Evolutionary conservation across 192 early-diverging fungal genomes (phyloP).

Genomic region (Geranomyces variabilis): DNA sequence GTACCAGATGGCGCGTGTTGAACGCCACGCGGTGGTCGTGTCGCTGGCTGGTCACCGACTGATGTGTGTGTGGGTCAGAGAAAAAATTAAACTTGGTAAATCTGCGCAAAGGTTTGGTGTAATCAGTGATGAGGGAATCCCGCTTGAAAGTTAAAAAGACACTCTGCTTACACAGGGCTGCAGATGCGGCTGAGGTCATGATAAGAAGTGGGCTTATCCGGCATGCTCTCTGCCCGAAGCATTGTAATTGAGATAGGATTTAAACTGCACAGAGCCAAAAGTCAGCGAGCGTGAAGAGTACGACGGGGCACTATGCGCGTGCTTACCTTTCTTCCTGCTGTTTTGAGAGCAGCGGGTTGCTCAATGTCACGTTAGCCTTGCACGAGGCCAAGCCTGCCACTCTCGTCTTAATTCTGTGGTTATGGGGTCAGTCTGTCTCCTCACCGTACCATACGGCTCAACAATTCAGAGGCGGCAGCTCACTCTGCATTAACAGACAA

Average conservation of each 20-base stretch:
- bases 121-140: background rate
- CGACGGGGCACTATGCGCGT: too few species aligned
- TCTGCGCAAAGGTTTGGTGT: constrained; percentile 22
- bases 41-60: constrained; percentile 4
- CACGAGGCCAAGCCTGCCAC: constrained; percentile 18
- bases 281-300: too few species aligned
- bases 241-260: constrained; percentile 45
- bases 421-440: too few species aligned
- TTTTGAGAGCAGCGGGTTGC: constrained; percentile 32
- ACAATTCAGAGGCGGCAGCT: too few species aligned
- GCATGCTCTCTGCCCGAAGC: constrained; percentile 32
- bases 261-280: constrained; percentile 20
- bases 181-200: constrained; percentile 24
- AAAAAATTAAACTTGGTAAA: constrained; percentile 38
- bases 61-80: constrained; percentile 34
- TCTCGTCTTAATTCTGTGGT: background rate
- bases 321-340: constrained; percentile 38
- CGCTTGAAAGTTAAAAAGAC: background rate
- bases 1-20: constrained; percentile 39
- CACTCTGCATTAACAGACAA: constrained; percentile 17
- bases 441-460: too few species aligned
- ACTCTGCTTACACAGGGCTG: constrained; percentile 29
- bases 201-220: constrained; percentile 35
- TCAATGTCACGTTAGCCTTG: constrained; percentile 13
- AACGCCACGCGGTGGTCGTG: constrained; percentile 22